These are phyloP conservation scores for Bacterosira constricta DNA, from an alignment of 108 stramenopile genomes.

Conservation along the genomic window DNA sequence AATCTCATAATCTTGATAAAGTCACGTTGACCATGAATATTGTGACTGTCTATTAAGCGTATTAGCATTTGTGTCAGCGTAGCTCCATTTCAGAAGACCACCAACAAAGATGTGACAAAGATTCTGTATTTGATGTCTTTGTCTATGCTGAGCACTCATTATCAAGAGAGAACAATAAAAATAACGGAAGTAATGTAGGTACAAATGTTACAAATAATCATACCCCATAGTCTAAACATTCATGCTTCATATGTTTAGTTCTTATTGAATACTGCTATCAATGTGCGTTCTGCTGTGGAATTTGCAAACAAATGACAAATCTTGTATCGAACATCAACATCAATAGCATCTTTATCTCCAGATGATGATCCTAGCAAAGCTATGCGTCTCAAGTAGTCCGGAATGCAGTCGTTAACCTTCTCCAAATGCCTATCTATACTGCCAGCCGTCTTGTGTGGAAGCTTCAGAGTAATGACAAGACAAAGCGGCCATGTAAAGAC, in stretches of 20 bases:
- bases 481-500: slow-evolving; percentile 42
- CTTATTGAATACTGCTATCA: slow-evolving; percentile 45
- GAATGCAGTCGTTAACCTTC: slow-evolving; percentile 12
- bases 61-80: too few species aligned
- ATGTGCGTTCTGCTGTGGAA: slow-evolving; percentile 51
- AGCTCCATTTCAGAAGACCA: too few species aligned
- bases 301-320: slow-evolving; percentile 64
- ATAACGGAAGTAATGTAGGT: too few species aligned
- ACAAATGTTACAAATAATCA: too few species aligned
- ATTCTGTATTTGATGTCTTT: too few species aligned
- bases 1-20: too few species aligned
- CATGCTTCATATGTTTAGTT: not conserved
- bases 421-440: slow-evolving; percentile 47
- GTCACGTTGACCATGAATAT: too few species aligned
- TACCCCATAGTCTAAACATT: too few species aligned
- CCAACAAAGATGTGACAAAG: too few species aligned
- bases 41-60: too few species aligned
- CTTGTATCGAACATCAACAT: slow-evolving; percentile 28
- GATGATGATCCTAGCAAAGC: slow-evolving; percentile 2
- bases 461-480: slow-evolving; percentile 55
- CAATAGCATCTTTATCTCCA: not conserved
- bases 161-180: not conserved
- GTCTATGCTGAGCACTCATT: too few species aligned
- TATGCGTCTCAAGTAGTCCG: slow-evolving; percentile 25
- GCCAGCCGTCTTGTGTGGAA: slow-evolving; percentile 51